A percentile compares a stretch with the other conserved stretches of the same genome.
Conservation (phyloP, 1,139 yeast species). For the Candida buenavistaensis region DNA sequence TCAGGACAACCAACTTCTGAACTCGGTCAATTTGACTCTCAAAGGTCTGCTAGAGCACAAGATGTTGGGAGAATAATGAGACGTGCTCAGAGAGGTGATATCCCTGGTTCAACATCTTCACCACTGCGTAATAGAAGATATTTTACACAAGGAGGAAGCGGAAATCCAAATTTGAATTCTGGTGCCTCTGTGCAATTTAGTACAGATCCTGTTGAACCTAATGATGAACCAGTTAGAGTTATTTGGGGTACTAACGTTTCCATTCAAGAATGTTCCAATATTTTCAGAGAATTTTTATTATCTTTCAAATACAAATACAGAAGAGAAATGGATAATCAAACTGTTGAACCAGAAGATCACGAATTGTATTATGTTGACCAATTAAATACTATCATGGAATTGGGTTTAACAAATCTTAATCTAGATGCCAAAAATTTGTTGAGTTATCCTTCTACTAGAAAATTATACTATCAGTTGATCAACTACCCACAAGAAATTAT, state of each 20-base stretch:
- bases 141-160: slow-evolving; percentile 19
- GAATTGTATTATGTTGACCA: slow-evolving; percentile 72
- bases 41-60: slow-evolving; percentile 34
- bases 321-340: slow-evolving; percentile 45
- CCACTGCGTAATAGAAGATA: slow-evolving; percentile 40
- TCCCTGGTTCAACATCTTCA: slow-evolving; percentile 42
- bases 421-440: slow-evolving; percentile 80
- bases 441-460: slow-evolving; percentile 73
- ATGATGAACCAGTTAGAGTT: slow-evolving; percentile 76
- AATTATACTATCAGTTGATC: slow-evolving; percentile 78
- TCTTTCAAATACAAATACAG: slow-evolving; percentile 81
- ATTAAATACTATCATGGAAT: slow-evolving; percentile 69
- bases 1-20: slow-evolving; percentile 41
- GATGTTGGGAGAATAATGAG: slow-evolving; percentile 46
- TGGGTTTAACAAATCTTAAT: slow-evolving; percentile 81
- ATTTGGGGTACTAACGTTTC: slow-evolving; percentile 99
- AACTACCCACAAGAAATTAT: slow-evolving; percentile 96
- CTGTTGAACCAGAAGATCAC: slow-evolving; percentile 58
- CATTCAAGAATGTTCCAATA: slow-evolving; percentile 78
- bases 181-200: slow-evolving; percentile 28
- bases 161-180: slow-evolving; percentile 16
- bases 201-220: slow-evolving; percentile 25
- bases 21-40: slow-evolving; percentile 17
- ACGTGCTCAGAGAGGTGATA: slow-evolving; percentile 43
- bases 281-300: slow-evolving; percentile 80